A percentile compares a stretch with the other conserved stretches of the same genome.
Evolutionary conservation across 1,284 basidiomycete species (phyloP).

Genomic region (Fomitopsis pinicola): DNA sequence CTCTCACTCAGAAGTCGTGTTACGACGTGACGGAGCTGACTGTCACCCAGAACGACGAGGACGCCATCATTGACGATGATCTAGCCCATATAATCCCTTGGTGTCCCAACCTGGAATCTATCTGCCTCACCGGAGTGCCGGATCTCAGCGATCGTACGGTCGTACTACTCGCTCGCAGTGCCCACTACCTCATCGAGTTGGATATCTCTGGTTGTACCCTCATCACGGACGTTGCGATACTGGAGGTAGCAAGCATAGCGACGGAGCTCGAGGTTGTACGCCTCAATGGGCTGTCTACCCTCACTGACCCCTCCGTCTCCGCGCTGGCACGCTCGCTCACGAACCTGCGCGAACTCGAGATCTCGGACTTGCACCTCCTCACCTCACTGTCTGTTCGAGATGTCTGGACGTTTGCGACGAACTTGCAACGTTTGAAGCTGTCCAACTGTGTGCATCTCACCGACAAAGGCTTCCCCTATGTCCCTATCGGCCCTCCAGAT

Average conservation of each 20-base stretch:
- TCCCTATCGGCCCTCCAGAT: not conserved
- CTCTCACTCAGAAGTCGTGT: conserved; percentile 43
- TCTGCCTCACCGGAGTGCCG: conserved; percentile 66
- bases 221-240: conserved; percentile 73
- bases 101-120: conserved; percentile 70
- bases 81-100: conserved; percentile 57
- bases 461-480: conserved; percentile 73
- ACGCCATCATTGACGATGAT: conserved; percentile 55
- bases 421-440: conserved; percentile 74
- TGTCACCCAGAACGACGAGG: conserved; percentile 31
- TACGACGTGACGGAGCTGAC: conserved; percentile 52
- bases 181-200: conserved; percentile 69
- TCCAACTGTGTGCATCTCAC: conserved; percentile 69
- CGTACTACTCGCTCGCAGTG: conserved; percentile 57
- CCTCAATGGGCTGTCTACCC: conserved; percentile 59
- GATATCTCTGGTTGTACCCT: conserved; percentile 75
- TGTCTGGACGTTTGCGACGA: conserved; percentile 77
- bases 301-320: conserved; percentile 76
- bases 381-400: conserved; percentile 71
- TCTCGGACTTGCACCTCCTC: conserved; percentile 71
- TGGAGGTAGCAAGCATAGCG: conserved; percentile 65
- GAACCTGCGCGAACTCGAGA: conserved; percentile 78
- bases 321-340: conserved; percentile 74
- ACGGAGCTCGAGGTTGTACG: conserved; percentile 72
- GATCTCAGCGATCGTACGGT: conserved; percentile 70